Conservation (phyloP, 495 filamentous ascomycete species). For the Penicillium fimorum region DNA sequence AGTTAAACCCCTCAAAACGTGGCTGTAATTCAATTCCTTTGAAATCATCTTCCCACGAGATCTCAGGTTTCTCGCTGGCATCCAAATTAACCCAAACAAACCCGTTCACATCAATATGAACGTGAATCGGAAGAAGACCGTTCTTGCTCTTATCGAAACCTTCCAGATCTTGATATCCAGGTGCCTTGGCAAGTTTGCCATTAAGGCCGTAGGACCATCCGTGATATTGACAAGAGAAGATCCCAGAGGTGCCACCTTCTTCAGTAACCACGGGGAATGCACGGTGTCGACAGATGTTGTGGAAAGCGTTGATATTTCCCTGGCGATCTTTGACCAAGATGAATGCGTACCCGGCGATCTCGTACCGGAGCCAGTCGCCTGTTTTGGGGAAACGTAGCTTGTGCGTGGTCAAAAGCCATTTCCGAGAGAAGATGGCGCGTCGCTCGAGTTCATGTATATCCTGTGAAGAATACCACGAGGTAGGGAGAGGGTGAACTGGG, state of each 20-base stretch:
- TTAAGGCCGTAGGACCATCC: conserved; percentile 59
- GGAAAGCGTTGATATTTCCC: conserved; percentile 54
- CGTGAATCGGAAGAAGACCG: conserved; percentile 44
- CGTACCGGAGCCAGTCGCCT: conserved; percentile 50
- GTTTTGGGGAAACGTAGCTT: conserved; percentile 43
- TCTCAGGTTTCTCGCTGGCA: conserved; percentile 37
- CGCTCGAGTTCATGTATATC: conserved; percentile 54
- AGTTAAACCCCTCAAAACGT: conserved; percentile 39
- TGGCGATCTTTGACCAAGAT: conserved; percentile 49
- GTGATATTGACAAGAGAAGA: conserved; percentile 59
- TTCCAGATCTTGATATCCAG: conserved; percentile 51
- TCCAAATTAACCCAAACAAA: conserved; percentile 55
- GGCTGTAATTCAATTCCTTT: conserved; percentile 36
- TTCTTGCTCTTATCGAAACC: conserved; percentile 57
- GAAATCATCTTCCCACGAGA: conserved; percentile 44
- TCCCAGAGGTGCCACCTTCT: conserved; percentile 44
- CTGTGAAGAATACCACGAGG: conserved; percentile 49
- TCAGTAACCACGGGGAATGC: conserved; percentile 56
- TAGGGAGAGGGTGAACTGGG: conserved; percentile 40
- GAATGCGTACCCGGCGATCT: conserved; percentile 50
- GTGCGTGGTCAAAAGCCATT: conserved; percentile 57
- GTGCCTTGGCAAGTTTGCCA: conserved; percentile 59
- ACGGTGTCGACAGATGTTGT: conserved; percentile 59
- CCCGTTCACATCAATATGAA: conserved; percentile 46
- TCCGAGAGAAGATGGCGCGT: conserved; percentile 51